Evolutionary conservation across 2,329 filamentous ascomycete genomes (phyloP).

Genomic region (Neonectria punicea): DNA sequence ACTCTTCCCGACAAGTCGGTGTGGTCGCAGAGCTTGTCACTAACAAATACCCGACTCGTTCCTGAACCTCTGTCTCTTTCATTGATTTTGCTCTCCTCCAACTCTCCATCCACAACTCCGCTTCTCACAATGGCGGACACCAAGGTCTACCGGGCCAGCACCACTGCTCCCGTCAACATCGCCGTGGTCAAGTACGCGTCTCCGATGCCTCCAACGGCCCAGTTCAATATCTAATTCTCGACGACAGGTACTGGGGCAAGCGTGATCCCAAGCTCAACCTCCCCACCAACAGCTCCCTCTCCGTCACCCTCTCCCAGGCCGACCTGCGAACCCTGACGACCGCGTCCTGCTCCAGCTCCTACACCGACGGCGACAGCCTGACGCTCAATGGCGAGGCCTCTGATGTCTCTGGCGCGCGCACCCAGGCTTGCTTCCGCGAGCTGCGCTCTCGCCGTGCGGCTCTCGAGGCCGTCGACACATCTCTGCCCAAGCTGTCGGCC

Average conservation of each 20-base stretch:
- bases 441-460: conserved; percentile 80
- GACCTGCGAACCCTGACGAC: conserved; percentile 97
- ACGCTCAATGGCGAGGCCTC: conserved; percentile 85
- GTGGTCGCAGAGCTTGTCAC: conserved; percentile 29
- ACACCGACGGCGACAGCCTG: conserved; percentile 74
- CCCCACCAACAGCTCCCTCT: conserved; percentile 97
- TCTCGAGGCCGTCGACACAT: conserved; percentile 77
- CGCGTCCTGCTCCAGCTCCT: conserved; percentile 84
- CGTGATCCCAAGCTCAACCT: conserved; percentile 93
- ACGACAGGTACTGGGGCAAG: conserved; percentile 86
- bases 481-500: conserved; percentile 82
- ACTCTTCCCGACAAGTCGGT: conserved; percentile 45
- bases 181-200: conserved; percentile 87
- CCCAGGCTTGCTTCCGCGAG: conserved; percentile 93
- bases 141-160: conserved; percentile 88
- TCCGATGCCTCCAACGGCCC: neutral
- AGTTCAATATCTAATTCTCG: conserved; percentile 4
- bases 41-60: conserved; percentile 14
- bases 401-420: conserved; percentile 87
- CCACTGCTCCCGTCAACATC: conserved; percentile 97
- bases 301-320: conserved; percentile 92
- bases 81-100: neutral
- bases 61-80: conserved; percentile 1
- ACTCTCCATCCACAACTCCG: conserved; percentile 11
- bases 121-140: conserved; percentile 56